phyloP scores from a whole-genome alignment of 371 early-diverging fungal species.

The Mucor indicus region DNA sequence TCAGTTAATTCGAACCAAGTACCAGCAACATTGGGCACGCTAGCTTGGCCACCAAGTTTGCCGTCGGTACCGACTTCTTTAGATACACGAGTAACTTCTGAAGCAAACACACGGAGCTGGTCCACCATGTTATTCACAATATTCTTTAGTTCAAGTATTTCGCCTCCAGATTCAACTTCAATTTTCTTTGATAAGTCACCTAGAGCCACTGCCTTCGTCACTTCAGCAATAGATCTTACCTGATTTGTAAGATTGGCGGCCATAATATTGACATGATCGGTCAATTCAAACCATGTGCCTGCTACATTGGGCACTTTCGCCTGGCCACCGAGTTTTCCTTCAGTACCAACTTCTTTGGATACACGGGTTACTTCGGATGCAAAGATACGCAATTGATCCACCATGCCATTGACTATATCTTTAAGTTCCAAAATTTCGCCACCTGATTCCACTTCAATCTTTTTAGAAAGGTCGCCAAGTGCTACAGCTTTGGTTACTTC shows the following conservation, averaged over 20 bases:
- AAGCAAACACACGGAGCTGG: slow-evolving; percentile 50
- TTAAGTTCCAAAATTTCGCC: slow-evolving; percentile 39
- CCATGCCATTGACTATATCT: slow-evolving; percentile 40
- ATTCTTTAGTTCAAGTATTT: slow-evolving; percentile 66
- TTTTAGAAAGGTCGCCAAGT: slow-evolving; percentile 42
- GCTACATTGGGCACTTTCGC: slow-evolving; percentile 39
- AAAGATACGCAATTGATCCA: slow-evolving; percentile 37
- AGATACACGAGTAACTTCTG: slow-evolving; percentile 61
- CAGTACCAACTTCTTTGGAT: slow-evolving; percentile 45
- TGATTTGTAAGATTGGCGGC: slow-evolving; percentile 43
- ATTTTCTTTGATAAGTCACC: slow-evolving; percentile 66
- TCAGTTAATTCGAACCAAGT: slow-evolving; percentile 65
- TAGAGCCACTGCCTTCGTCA: slow-evolving; percentile 59
- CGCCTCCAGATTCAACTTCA: slow-evolving; percentile 65
- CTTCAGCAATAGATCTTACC: slow-evolving; percentile 57
- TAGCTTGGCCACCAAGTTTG: slow-evolving; percentile 52
- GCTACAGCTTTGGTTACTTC: slow-evolving; percentile 59
- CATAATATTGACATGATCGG: slow-evolving; percentile 50
- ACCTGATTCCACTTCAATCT: slow-evolving; percentile 23
- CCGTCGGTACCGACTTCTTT: slow-evolving; percentile 63
- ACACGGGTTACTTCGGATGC: slow-evolving; percentile 42
- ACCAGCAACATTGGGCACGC: slow-evolving; percentile 55
- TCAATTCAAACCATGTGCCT: slow-evolving; percentile 53
- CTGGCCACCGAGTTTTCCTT: slow-evolving; percentile 42
- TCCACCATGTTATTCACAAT: slow-evolving; percentile 75